Base-by-base conservation (phyloP, 2,329 filamentous ascomycete genomes). In the Elsinoe australis region DNA sequence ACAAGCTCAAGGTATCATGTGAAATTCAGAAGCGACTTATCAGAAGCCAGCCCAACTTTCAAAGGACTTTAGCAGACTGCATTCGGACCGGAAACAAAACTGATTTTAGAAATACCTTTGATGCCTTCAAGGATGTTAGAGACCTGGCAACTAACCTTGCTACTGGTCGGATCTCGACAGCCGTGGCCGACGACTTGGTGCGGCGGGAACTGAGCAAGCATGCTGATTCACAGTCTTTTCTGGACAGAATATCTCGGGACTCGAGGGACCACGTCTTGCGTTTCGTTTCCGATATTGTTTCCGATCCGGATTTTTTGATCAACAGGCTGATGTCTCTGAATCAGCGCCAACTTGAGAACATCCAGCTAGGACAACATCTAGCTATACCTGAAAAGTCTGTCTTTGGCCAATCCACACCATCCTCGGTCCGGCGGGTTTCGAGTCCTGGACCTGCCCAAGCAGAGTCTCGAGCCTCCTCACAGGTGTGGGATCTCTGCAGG, bases 261-360 rank as follows among this genome's bases (percentile, higher is more conserved):
- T 80, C 87, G 49, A 75, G 86, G 61, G 79, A 87, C 52, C 79
- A 82, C 34, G 79, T 95, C 51, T 64, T 95, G 51, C 78, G 80
- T 53, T 90, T 96, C 60, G 69, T 96, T 57, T 82, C 79, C 41
- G 79, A 87, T 65, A 77, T 95, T 53, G 81, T 90, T 57, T 88
- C 84, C 54, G 89, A 95, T 63, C 82, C 87, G 29, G 82, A 89
- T 59, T 96, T 94, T 66, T 66, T 98, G 64, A 87, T 90, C 59
- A 81, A 85, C 54, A 80, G 89, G 55, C 76, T 98, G 55, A 81
- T 80, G 62, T 80, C 78, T 58, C 72, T 98, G 56, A 82, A 81
- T 49, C 79, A 82, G 51, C 70, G 80, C 53, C 89, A 96, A 66
- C 75, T 95, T 47, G 78, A 82, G 56, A 76, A 82, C 49, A 74